A percentile compares a stretch with the other conserved stretches of the same genome.
Evolutionary conservation across 495 filamentous ascomycete species (phyloP).

Genomic region (Hypoxylon rickii): DNA sequence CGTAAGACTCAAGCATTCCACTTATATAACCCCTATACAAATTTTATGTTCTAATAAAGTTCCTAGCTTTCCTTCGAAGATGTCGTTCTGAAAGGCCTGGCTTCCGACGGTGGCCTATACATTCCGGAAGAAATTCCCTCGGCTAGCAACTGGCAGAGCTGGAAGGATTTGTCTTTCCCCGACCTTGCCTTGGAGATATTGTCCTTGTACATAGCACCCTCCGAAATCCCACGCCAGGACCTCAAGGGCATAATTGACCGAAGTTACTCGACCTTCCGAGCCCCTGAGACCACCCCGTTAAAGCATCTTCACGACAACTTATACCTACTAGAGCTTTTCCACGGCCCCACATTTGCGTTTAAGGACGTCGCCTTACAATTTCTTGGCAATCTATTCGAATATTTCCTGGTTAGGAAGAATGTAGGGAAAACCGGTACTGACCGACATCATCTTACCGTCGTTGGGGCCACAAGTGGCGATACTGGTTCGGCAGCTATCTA

Average conservation of each 20-base stretch:
- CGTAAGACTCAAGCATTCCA: conserved; percentile 59
- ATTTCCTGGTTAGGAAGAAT: conserved; percentile 86
- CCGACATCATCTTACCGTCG: conserved; percentile 84
- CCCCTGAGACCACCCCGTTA: conserved; percentile 71
- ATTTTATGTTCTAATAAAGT: not conserved
- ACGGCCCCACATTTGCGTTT: conserved; percentile 95
- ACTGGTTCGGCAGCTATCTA: conserved; percentile 96
- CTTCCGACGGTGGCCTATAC: conserved; percentile 86
- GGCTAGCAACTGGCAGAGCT: conserved; percentile 67
- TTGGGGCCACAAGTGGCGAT: conserved; percentile 92
- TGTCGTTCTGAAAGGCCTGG: conserved; percentile 89
- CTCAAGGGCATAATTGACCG: conserved; percentile 78
- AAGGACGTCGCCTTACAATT: conserved; percentile 92
- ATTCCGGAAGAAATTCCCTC: conserved; percentile 81
- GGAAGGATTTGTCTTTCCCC: conserved; percentile 75
- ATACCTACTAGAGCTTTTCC: conserved; percentile 91
- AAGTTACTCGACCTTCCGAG: conserved; percentile 86
- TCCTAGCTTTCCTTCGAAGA: conserved; percentile 84
- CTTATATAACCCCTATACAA: not conserved
- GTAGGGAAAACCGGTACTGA: conserved; percentile 69
- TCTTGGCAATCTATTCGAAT: conserved; percentile 94
- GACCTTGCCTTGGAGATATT: conserved; percentile 79
- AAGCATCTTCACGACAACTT: conserved; percentile 72
- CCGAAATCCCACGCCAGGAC: conserved; percentile 80
- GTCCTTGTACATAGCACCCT: conserved; percentile 77